Conservation (phyloP, 2,329 filamentous ascomycete genomes). For the Penicillium sp. region DNA sequence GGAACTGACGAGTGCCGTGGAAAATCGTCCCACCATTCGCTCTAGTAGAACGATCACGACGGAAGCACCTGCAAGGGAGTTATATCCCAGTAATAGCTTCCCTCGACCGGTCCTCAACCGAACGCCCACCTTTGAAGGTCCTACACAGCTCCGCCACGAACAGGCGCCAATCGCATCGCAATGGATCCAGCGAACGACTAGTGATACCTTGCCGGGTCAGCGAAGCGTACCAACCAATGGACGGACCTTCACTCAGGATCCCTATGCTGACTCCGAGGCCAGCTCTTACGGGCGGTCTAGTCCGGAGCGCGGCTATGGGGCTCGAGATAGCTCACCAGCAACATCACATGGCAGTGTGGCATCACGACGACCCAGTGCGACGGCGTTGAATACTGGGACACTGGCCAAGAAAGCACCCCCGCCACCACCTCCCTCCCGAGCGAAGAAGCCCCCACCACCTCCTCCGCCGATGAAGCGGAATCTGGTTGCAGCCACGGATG, state of each 20-base stretch:
- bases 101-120: slow-evolving; percentile 56
- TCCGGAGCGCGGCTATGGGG: slow-evolving; percentile 54
- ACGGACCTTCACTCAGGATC: slow-evolving; percentile 45
- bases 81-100: slow-evolving; percentile 44
- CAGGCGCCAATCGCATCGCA: slow-evolving; percentile 52
- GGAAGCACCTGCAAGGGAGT: slow-evolving; percentile 45
- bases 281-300: slow-evolving; percentile 53
- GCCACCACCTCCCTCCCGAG: slow-evolving; percentile 64
- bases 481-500: slow-evolving; percentile 32
- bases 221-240: slow-evolving; percentile 50
- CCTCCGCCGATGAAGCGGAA: slow-evolving; percentile 67
- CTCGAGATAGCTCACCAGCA: slow-evolving; percentile 58
- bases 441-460: slow-evolving; percentile 69
- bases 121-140: slow-evolving; percentile 63
- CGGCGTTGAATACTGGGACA: slow-evolving; percentile 36
- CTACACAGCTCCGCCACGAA: slow-evolving; percentile 57
- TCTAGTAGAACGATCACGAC: slow-evolving; percentile 47
- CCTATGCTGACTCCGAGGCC: slow-evolving; percentile 54
- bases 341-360: slow-evolving; percentile 56
- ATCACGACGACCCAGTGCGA: slow-evolving; percentile 58
- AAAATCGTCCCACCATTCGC: slow-evolving; percentile 58
- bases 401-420: slow-evolving; percentile 61
- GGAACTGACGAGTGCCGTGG: slow-evolving; percentile 53
- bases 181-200: slow-evolving; percentile 57
- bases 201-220: slow-evolving; percentile 57